Conservation (phyloP, 1,139 yeast species). For the Meyerozyma carpophila region DNA sequence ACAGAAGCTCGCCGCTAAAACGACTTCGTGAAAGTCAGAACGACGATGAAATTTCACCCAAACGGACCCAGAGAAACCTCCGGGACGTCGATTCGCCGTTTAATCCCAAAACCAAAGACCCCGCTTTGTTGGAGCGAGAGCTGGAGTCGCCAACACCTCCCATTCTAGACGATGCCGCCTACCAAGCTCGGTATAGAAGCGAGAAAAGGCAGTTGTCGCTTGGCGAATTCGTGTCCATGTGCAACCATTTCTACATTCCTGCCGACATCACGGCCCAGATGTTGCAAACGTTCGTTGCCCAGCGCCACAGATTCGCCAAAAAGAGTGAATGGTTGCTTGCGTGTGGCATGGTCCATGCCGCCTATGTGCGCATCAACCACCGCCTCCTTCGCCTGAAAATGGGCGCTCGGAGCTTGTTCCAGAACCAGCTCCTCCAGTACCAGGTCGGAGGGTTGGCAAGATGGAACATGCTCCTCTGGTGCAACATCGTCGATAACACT, state of each 20-base stretch:
- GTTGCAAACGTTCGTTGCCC: slow-evolving; percentile 44
- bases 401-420: slow-evolving; percentile 43
- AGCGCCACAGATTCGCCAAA: slow-evolving; percentile 44
- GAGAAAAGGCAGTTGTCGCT: slow-evolving; percentile 29
- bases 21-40: slow-evolving; percentile 15
- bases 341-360: slow-evolving; percentile 60
- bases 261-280: slow-evolving; percentile 45
- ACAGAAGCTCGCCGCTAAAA: slow-evolving; percentile 25
- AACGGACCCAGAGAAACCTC: slow-evolving; percentile 3
- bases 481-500: slow-evolving; percentile 47
- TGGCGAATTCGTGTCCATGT: slow-evolving; percentile 50
- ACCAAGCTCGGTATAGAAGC: slow-evolving; percentile 14
- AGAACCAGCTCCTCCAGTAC: slow-evolving; percentile 44
- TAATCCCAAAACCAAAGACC: slow-evolving; percentile 17
- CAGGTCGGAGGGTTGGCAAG: slow-evolving; percentile 51
- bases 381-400: slow-evolving; percentile 37
- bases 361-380: slow-evolving; percentile 51
- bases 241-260: slow-evolving; percentile 62
- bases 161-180: slow-evolving; percentile 9
- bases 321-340: slow-evolving; percentile 65
- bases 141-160: slow-evolving; percentile 4
- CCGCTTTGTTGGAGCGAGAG: slow-evolving; percentile 3
- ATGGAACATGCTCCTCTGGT: slow-evolving; percentile 46
- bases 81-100: slow-evolving; percentile 28
- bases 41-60: slow-evolving; percentile 5